Evolutionary conservation across 257 asterid species (phyloP).

Genomic region (Solanum piurae): DNA sequence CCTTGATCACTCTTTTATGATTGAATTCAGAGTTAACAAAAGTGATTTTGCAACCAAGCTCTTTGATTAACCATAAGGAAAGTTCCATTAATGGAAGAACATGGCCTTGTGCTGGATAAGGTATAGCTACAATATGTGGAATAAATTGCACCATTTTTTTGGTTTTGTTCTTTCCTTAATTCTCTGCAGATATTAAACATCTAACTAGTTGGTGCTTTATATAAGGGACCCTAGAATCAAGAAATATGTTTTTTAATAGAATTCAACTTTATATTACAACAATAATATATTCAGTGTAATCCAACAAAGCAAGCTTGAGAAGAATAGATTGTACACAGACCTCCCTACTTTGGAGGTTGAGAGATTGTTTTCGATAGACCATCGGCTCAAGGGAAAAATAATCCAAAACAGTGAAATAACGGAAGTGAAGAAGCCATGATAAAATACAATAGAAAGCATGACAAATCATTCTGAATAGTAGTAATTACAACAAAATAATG

Average conservation of each 20-base stretch:
- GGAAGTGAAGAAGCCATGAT: too few relatives aligned
- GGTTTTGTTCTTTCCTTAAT: neutral
- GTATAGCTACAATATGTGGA: slow-evolving; percentile 42
- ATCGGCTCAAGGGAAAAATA: too few relatives aligned
- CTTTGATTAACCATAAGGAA: slow-evolving; percentile 23
- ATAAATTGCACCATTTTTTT: slow-evolving; percentile 19
- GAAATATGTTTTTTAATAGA: neutral
- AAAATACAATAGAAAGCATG: too few relatives aligned
- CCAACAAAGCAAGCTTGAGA: too few relatives aligned
- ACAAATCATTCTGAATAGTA: too few relatives aligned
- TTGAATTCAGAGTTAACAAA: slow-evolving; percentile 46
- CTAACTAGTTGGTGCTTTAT: neutral
- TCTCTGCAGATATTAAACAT: neutral
- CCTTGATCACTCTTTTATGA: slow-evolving; percentile 29
- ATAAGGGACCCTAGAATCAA: neutral
- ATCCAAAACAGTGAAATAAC: too few relatives aligned
- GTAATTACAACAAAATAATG: too few relatives aligned
- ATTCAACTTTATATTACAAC: neutral
- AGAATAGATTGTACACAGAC: too few relatives aligned
- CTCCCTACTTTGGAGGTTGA: too few relatives aligned
- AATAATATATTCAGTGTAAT: too few relatives aligned
- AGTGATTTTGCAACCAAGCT: slow-evolving; percentile 33
- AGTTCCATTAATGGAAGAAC: slow-evolving; percentile 61
- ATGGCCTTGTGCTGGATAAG: slow-evolving; percentile 80
- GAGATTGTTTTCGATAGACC: too few relatives aligned